phyloP scores from a whole-genome alignment of 768 basidiomycete genomes.

The Pleurotus platypus region DNA sequence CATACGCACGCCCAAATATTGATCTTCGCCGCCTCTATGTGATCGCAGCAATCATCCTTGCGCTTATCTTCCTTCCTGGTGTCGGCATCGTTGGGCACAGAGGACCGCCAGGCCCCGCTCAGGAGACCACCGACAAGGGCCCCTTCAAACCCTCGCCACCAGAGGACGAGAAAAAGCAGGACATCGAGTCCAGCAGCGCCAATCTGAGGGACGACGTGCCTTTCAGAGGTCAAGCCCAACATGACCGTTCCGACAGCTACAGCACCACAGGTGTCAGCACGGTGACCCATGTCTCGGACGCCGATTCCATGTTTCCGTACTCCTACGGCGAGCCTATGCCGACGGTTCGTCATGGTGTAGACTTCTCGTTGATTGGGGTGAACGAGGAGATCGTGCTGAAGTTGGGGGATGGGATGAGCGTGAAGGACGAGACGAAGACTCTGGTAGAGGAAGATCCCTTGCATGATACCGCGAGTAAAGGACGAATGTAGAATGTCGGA shows the following conservation, averaged over 20 bases:
- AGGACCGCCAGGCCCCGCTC: not conserved
- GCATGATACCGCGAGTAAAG: no score
- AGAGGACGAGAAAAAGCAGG: not conserved
- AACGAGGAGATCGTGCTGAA: not conserved
- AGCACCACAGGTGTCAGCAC: not conserved
- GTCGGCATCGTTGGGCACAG: conserved; percentile 4
- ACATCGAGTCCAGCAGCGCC: not conserved
- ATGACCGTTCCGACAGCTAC: not conserved
- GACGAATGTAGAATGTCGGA: no score
- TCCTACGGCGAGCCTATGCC: not conserved
- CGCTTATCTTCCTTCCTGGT: conserved; percentile 4
- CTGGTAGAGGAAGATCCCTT: no score
- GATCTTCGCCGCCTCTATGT: no score
- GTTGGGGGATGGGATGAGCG: not conserved
- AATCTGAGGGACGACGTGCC: not conserved
- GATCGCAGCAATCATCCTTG: conserved; percentile 10
- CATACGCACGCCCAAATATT: no score
- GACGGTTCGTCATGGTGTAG: not conserved
- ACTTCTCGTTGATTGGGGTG: not conserved
- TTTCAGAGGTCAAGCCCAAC: not conserved
- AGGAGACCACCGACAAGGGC: not conserved
- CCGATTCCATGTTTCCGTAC: not conserved
- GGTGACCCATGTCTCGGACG: not conserved
- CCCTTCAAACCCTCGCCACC: not conserved
- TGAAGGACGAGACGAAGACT: no score